A percentile compares a stretch with the other conserved stretches of the same genome.
Conservation (phyloP, 805 yeast species). For the Groenewaldozyma tartarivorans region DNA sequence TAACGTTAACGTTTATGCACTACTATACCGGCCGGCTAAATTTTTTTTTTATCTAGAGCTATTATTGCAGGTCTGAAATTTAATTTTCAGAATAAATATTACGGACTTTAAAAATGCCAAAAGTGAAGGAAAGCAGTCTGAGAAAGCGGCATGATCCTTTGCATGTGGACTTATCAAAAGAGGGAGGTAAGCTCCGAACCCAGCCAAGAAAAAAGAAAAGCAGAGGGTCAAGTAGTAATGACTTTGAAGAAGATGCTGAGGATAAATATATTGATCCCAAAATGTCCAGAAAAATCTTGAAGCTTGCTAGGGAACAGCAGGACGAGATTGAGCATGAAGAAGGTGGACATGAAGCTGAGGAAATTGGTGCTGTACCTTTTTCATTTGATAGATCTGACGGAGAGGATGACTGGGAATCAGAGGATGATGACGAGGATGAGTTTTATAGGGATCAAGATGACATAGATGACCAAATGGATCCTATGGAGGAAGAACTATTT, state of each 20-base stretch:
- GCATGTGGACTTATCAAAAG: conserved; percentile 65
- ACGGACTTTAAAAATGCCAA: conserved; percentile 13
- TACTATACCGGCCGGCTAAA: too few relatives aligned
- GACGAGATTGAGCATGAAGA: conserved; percentile 76
- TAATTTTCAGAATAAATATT: too few relatives aligned
- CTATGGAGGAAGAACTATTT: conserved; percentile 75
- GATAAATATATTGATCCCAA: conserved; percentile 64
- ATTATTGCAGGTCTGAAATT: too few relatives aligned
- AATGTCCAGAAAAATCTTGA: conserved; percentile 74
- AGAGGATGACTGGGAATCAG: conserved; percentile 28
- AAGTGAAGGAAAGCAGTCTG: conserved; percentile 27
- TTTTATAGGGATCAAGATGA: conserved; percentile 36
- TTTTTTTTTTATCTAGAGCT: too few relatives aligned
- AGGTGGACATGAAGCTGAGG: conserved; percentile 29
- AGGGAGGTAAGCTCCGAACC: conserved; percentile 59
- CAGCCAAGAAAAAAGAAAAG: conserved; percentile 25
- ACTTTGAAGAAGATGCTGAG: conserved; percentile 22
- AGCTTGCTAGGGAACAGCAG: conserved; percentile 87
- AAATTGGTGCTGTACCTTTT: conserved; percentile 21
- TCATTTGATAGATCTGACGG: conserved; percentile 19
- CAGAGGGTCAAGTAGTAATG: conserved; percentile 23
- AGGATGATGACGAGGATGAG: conserved; percentile 38
- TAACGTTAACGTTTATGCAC: too few relatives aligned
- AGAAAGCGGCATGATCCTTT: conserved; percentile 71
- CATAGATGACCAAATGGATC: conserved; percentile 61